Base-by-base conservation (phyloP, 2,329 filamentous ascomycete species). In the Penicillium sclerotiorum region DNA sequence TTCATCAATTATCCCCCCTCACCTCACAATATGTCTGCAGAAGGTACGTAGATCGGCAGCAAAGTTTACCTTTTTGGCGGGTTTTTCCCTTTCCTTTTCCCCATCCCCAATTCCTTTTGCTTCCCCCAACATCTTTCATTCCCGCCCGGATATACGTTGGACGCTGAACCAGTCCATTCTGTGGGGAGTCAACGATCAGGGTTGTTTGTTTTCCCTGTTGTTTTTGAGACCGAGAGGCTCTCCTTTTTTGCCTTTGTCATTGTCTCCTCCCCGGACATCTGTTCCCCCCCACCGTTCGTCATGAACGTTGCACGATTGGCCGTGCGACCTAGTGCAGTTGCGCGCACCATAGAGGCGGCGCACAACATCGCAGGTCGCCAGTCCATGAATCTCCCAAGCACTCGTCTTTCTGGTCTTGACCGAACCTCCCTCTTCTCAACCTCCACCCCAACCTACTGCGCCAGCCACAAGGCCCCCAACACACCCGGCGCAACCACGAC, bases 301-400 rank as follows among this genome's bases (percentile, higher is more conserved):
- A 65, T 65, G 63, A 56, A 45, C 37, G 44, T 56, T 42, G 39
- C 59, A 52, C 59, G 57, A 55, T 55, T 63, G 49, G 41, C 61
- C 42, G 40, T 55, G 20, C 56, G 50, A 46, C 49, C 55, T 30
- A 52, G 57, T 36, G 39, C 53, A 42, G 21, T 60, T 37, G 50
- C 49, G 33, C 52, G 48, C 23, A 47, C 48, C 43, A 33, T 47
- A n/a, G 23, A 50, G 38, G 28, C 42, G n/a, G 38, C 43, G 32
- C 35, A 47, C 28, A 45, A 25, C 18, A 43, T 52, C 28, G 40
- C 40, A n/a, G 39, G 45, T 42, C 43, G 23, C 46, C 46, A 46
- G 41, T 38, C 23, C 17, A 41, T 45, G 38, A 25, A 22, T 20
- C 7, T 25, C 17, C 17, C 17, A 18, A 30, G 23, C 27, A 25